Evolutionary conservation across 768 basidiomycete species (phyloP).

Genomic region (Galerina marginata): DNA sequence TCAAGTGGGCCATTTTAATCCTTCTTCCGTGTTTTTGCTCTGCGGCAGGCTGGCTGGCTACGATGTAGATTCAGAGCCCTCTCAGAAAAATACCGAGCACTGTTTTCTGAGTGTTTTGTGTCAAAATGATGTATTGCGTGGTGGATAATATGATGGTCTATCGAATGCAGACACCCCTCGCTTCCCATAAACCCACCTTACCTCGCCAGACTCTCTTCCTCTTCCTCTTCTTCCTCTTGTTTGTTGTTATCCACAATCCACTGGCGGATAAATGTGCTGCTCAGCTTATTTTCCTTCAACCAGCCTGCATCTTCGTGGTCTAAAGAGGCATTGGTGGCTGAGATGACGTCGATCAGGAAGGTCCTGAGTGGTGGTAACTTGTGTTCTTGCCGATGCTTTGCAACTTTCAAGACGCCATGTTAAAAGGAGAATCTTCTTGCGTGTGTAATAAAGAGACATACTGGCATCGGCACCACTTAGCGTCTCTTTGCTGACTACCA

Average conservation of each 20-base stretch:
- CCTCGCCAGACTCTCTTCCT: conserved; percentile 9
- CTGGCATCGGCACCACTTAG: conserved; percentile 74
- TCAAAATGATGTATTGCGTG: too few species aligned
- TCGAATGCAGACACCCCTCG: too few species aligned
- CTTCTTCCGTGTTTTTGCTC: too few species aligned
- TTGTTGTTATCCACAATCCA: conserved; percentile 69
- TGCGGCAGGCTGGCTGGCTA: too few species aligned
- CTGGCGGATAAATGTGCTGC: conserved; percentile 89
- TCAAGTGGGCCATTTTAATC: too few species aligned
- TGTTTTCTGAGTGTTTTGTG: too few species aligned
- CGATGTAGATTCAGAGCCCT: too few species aligned
- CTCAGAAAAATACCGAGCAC: too few species aligned
- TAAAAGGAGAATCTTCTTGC: not conserved
- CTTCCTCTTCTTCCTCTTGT: conserved; percentile 27
- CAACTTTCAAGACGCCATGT: conserved; percentile 51
- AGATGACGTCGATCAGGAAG: conserved; percentile 91
- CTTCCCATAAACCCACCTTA: not conserved
- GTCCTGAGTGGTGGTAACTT: conserved; percentile 63
- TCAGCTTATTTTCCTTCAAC: conserved; percentile 86
- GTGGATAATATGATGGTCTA: too few species aligned
- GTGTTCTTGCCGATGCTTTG: conserved; percentile 59
- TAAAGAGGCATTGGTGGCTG: conserved; percentile 60
- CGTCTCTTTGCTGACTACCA: conserved; percentile 94
- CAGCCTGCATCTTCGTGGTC: conserved; percentile 70
- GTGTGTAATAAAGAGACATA: conserved; percentile 41